phyloP scores from a whole-genome alignment of 768 basidiomycete species.

The Kwoniella heveanensis region DNA sequence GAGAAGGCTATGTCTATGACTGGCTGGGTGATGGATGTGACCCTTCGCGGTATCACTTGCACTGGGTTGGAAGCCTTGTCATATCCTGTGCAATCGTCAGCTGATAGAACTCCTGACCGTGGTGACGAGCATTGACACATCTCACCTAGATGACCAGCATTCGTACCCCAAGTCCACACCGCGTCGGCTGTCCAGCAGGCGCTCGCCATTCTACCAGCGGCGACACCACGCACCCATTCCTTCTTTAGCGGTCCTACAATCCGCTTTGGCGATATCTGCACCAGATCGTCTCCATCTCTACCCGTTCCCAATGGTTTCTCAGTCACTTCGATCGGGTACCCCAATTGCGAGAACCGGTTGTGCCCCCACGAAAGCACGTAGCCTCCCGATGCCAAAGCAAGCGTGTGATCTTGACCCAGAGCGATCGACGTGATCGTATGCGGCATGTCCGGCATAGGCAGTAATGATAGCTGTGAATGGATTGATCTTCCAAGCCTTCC shows the following conservation, averaged over 20 bases:
- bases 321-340: slow-evolving; percentile 72
- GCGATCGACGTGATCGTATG: slow-evolving; percentile 69
- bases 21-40: slow-evolving; percentile 71
- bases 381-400: slow-evolving; percentile 76
- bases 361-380: slow-evolving; percentile 89
- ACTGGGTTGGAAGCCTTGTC: slow-evolving; percentile 72
- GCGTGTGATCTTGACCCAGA: slow-evolving; percentile 90
- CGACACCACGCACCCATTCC: slow-evolving; percentile 75
- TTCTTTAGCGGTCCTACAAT: slow-evolving; percentile 75
- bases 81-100: slow-evolving; percentile 63
- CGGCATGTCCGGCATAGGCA: slow-evolving; percentile 64
- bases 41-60: slow-evolving; percentile 76
- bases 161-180: slow-evolving; percentile 76
- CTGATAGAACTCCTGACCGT: neutral
- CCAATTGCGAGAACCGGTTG: slow-evolving; percentile 84
- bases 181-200: slow-evolving; percentile 76
- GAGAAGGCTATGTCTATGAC: slow-evolving; percentile 67
- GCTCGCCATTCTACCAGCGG: slow-evolving; percentile 82
- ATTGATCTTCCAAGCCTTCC: slow-evolving; percentile 80
- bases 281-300: slow-evolving; percentile 65
- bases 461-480: slow-evolving; percentile 76
- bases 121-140: neutral
- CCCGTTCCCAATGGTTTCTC: slow-evolving; percentile 28
- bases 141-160: slow-evolving; percentile 83
- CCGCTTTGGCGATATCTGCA: slow-evolving; percentile 75